Conservation (phyloP, 352 stramenopile genomes). For the Globisporangium camurandrum region DNA sequence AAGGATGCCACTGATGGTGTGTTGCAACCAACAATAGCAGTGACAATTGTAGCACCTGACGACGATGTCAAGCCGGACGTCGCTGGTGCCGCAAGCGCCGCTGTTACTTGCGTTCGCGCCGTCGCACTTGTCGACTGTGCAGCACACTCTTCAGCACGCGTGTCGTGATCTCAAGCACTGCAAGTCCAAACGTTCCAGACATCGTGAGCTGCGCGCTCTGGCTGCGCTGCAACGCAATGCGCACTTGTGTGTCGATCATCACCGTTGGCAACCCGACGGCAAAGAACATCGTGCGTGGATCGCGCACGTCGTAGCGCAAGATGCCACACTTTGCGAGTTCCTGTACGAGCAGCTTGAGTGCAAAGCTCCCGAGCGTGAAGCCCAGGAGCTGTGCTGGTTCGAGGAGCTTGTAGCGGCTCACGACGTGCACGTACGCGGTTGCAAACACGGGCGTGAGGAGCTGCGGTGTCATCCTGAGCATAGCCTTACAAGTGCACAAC, state of each 20-base stretch:
- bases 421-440: slow-evolving; percentile 2
- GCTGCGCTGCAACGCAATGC: slow-evolving; percentile 17
- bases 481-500: not conserved
- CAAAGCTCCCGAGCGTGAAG: slow-evolving; percentile 21
- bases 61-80: too few relatives aligned
- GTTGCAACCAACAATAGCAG: too few relatives aligned
- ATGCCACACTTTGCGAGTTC: slow-evolving; percentile 22
- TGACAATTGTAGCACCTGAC: too few relatives aligned
- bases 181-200: slow-evolving; percentile 18
- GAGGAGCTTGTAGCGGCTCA: not conserved
- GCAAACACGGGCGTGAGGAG: slow-evolving; percentile 3
- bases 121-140: not conserved
- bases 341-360: slow-evolving; percentile 26
- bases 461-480: not conserved
- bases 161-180: slow-evolving; percentile 21
- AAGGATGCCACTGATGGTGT: too few relatives aligned
- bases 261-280: slow-evolving; percentile 23
- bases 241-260: slow-evolving; percentile 18
- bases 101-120: too few relatives aligned
- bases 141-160: slow-evolving; percentile 12
- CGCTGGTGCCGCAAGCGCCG: too few relatives aligned
- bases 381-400: not conserved
- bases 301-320: slow-evolving; percentile 18
- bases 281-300: slow-evolving; percentile 35
- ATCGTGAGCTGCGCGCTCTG: slow-evolving; percentile 16